Evolutionary conservation across 306 rosid species (phyloP).

Genomic region (Pyrus bretschneideri): DNA sequence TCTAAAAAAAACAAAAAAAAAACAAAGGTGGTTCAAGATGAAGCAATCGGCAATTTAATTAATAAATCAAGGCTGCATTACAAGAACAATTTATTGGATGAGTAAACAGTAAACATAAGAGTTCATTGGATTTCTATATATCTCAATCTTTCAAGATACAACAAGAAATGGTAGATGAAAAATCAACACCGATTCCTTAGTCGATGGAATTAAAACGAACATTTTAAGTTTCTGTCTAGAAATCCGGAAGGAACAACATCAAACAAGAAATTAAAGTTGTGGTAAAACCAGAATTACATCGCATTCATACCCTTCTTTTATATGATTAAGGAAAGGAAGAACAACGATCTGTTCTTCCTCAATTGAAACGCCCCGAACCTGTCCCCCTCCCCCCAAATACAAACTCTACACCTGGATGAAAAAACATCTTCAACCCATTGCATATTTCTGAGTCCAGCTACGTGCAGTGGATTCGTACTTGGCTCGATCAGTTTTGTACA

Average conservation of each 20-base stretch:
- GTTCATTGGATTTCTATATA: not conserved
- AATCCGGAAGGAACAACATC: not conserved
- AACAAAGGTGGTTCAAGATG: not conserved
- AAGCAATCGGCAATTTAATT: not conserved
- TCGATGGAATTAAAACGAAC: not conserved
- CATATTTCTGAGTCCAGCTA: slow-evolving; percentile 79
- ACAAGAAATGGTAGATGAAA: not conserved
- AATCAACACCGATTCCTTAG: not conserved
- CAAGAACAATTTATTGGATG: not conserved
- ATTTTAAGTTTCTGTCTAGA: not conserved
- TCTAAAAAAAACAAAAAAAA: no score
- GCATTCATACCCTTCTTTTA: slow-evolving; percentile 2
- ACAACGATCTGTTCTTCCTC: not conserved
- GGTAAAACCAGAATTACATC: not conserved
- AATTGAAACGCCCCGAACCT: not conserved
- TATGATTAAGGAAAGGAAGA: not conserved
- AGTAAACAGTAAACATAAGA: not conserved
- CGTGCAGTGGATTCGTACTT: slow-evolving; percentile 72
- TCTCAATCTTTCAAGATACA: not conserved
- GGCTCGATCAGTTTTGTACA: slow-evolving; percentile 64
- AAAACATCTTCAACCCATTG: slow-evolving; percentile 47
- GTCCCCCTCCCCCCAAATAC: not conserved
- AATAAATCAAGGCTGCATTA: not conserved
- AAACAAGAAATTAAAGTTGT: not conserved
- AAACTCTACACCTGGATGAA: not conserved